Evolutionary conservation across 78 protist genomes (phyloP).

Genomic region (Guillardia theta): DNA sequence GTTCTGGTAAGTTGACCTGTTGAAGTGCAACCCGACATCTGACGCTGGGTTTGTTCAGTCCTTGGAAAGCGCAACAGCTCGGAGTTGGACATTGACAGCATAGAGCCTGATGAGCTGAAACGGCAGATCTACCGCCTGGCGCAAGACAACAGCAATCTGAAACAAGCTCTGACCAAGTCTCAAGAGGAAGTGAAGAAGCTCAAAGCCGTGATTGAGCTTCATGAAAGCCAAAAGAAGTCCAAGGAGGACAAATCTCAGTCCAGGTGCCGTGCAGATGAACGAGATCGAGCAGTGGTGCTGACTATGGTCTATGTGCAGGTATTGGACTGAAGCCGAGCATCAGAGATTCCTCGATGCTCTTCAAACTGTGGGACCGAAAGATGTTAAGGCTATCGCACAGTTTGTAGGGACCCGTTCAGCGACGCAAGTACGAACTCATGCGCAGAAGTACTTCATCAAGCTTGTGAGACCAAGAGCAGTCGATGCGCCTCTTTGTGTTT

Average conservation of each 20-base stretch:
- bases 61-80: too few species aligned
- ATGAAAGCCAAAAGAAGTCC: background rate
- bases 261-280: background rate
- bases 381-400: background rate
- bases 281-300: background rate
- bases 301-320: background rate
- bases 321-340: background rate
- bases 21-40: too few species aligned
- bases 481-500: background rate
- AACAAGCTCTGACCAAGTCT: background rate
- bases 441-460: slow-evolving; percentile 2
- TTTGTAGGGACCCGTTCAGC: slow-evolving; percentile 12
- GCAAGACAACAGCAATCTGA: background rate
- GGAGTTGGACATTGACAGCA: too few species aligned
- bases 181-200: background rate
- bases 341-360: slow-evolving; percentile 11
- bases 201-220: background rate
- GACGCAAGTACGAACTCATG: slow-evolving; percentile 27
- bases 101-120: too few species aligned
- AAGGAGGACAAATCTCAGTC: background rate
- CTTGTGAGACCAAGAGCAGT: background rate
- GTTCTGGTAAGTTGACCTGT: too few species aligned
- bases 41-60: too few species aligned
- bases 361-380: background rate
- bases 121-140: too few species aligned